Evolutionary conservation across 768 basidiomycete genomes (phyloP), one percentile per base, ranked within the genome.

Genomic region (Phanerochaete carnosa): DNA sequence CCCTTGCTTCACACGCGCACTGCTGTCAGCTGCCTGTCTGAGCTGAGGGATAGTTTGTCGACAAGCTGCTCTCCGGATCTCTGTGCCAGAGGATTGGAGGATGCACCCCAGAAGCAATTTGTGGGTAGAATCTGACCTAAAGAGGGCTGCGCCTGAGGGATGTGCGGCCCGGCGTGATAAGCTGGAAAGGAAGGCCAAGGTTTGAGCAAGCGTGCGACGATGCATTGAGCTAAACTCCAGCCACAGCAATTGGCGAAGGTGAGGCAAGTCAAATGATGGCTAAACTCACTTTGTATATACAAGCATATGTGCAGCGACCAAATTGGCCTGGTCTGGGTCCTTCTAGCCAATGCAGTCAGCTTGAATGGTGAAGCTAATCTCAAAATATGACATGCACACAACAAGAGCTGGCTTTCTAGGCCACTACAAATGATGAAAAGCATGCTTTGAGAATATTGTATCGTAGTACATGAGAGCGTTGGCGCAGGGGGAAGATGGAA

Each of bases 331-430:
- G 69, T 94, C 92, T n/a, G 81, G 77, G 62, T 90, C 87, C 3
- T 84, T 83, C 3, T 76, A 73, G 39, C 81, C 80, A 16, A 88
- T 91, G 61, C 84, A 83, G n/a, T 72, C 70, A 33, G 92, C 83
- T 33, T 94, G 79, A 69, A 95, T 92, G 72, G 87, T 92, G 54
- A 95, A 95, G 81, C 87, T 92, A 95, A 68, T 94, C 91, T 9
- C 88, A 80, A 29, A 95, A 76, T 66, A 87, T 87, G 51, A 95
- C 80, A 69, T 83, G 88, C 35, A 84, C 85, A 67, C 91, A 93
- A 9, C 79, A 77, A 1, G 85, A 83, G 63, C 92, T 84, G 5
- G 79, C 75, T 69, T 95, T 92, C 66, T 87, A 87, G 22, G 73
- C 73, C 7, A 77, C 73, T n/a, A 95, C 70, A 70, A 92, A 94